Conservation (phyloP, 495 filamentous ascomycete genomes). For the Terfezia claveryi region DNA sequence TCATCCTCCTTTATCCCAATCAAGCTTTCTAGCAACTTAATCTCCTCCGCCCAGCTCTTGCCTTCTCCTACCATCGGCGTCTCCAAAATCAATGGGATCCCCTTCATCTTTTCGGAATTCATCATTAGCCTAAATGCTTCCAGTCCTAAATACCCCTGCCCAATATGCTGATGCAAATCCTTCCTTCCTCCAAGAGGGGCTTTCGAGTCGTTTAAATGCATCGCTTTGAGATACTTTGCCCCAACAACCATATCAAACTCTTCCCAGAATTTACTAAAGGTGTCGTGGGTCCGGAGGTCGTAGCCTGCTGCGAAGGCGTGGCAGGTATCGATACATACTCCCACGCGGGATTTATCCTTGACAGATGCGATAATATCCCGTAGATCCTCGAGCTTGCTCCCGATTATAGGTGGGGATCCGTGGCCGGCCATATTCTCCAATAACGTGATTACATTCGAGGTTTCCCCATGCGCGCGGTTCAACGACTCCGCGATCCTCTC, state of each 20-base stretch:
- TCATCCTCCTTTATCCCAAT: constrained; percentile 59
- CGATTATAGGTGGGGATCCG: constrained; percentile 50
- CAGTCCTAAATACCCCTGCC: constrained; percentile 73
- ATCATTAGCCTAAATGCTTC: constrained; percentile 77
- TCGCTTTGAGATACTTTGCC: constrained; percentile 51
- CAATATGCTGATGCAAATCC: constrained; percentile 87
- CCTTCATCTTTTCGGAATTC: constrained; percentile 56
- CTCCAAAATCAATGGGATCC: constrained; percentile 78
- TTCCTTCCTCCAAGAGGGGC: constrained; percentile 54
- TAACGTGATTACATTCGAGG: constrained; percentile 52
- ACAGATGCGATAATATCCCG: constrained; percentile 58
- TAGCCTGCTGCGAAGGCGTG: constrained; percentile 87
- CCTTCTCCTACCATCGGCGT: constrained; percentile 80
- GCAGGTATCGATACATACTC: constrained; percentile 91
- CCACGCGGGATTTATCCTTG: constrained; percentile 65
- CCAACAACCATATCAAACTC: constrained; percentile 68
- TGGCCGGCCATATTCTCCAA: constrained; percentile 90
- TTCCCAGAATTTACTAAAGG: constrained; percentile 48
- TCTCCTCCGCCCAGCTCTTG: constrained; percentile 60
- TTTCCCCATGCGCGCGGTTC: constrained; percentile 57
- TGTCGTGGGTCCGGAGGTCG: constrained; percentile 53
- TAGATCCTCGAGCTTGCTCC: constrained; percentile 63
- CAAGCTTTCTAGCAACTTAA: constrained; percentile 70
- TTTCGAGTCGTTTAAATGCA: constrained; percentile 90
- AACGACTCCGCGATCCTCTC: constrained; percentile 48